Conservation (phyloP, 768 basidiomycete genomes). For the Tricholoma saponaceum region DNA sequence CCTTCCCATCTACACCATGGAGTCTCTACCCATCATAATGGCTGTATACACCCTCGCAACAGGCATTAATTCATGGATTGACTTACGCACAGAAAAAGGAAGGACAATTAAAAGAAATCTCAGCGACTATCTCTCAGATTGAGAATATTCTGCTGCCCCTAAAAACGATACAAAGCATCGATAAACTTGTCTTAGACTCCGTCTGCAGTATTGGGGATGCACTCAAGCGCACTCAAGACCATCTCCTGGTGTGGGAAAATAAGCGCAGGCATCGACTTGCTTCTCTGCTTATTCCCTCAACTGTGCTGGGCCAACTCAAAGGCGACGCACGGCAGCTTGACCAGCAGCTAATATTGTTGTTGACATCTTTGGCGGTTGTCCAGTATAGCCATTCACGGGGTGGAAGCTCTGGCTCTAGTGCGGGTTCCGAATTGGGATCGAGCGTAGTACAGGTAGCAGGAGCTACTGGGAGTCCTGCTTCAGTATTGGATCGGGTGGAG, state of each 20-base stretch:
- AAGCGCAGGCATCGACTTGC: conserved; percentile 10
- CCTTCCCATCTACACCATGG: background rate
- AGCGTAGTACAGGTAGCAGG: background rate
- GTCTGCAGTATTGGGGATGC: conserved; percentile 17
- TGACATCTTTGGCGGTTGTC: conserved; percentile 11
- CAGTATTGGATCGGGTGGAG: background rate
- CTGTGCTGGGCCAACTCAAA: conserved; percentile 14
- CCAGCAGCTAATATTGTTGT: conserved; percentile 20
- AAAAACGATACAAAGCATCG: background rate
- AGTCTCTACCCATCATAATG: conserved; percentile 10
- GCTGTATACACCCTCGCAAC: conserved; percentile 14
- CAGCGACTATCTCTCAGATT: conserved; percentile 12
- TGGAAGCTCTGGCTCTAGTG: too few relatives aligned
- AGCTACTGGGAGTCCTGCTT: background rate
- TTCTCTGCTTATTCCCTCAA: conserved; percentile 17
- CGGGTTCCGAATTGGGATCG: conserved; percentile 1
- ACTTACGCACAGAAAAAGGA: conserved; percentile 13
- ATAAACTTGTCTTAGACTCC: conserved; percentile 5
- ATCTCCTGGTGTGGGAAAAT: conserved; percentile 14
- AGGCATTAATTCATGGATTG: conserved; percentile 11
- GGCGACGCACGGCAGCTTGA: conserved; percentile 19
- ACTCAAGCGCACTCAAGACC: conserved; percentile 17
- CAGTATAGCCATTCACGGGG: background rate
- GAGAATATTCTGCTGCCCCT: conserved; percentile 15
- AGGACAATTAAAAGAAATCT: conserved; percentile 13